A percentile compares a stretch with the other conserved stretches of the same genome.
phyloP scores from a whole-genome alignment of 139 green algal species.

The Volvox reticuliferus region DNA sequence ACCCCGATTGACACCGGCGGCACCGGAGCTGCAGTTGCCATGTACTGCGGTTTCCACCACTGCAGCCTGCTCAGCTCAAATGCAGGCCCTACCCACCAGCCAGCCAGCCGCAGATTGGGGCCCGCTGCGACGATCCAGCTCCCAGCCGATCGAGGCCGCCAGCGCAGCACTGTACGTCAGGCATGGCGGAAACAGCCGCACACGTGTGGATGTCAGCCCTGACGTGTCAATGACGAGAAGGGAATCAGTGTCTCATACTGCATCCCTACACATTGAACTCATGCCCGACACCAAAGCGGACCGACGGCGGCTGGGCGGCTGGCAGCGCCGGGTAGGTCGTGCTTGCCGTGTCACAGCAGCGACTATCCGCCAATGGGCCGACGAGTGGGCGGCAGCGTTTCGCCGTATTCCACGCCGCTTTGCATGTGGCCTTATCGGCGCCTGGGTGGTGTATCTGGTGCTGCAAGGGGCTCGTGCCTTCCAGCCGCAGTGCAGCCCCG shows the following conservation, averaged over 20 bases:
- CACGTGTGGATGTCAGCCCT: not conserved
- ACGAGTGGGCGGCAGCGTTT: not conserved
- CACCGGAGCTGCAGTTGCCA: not conserved
- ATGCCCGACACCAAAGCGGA: not conserved
- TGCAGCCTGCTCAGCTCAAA: not conserved
- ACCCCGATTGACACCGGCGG: no score
- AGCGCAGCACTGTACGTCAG: not conserved
- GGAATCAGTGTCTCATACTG: no score
- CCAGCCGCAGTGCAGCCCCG: not conserved
- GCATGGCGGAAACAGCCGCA: no score
- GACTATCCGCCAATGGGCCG: not conserved
- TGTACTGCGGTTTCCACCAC: not conserved
- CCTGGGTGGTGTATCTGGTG: conserved; percentile 13
- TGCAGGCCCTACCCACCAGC: not conserved
- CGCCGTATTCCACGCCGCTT: not conserved
- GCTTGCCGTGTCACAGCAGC: not conserved
- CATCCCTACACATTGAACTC: not conserved
- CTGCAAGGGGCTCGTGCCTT: not conserved
- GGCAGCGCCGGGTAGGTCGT: not conserved
- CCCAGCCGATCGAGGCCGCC: not conserved
- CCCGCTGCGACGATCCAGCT: not conserved
- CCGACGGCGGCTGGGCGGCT: not conserved
- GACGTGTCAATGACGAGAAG: not conserved
- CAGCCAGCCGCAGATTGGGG: not conserved
- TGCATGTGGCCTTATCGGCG: not conserved